phyloP scores from a whole-genome alignment of 495 filamentous ascomycete genomes.

The Tuber microsphaerosporum region DNA sequence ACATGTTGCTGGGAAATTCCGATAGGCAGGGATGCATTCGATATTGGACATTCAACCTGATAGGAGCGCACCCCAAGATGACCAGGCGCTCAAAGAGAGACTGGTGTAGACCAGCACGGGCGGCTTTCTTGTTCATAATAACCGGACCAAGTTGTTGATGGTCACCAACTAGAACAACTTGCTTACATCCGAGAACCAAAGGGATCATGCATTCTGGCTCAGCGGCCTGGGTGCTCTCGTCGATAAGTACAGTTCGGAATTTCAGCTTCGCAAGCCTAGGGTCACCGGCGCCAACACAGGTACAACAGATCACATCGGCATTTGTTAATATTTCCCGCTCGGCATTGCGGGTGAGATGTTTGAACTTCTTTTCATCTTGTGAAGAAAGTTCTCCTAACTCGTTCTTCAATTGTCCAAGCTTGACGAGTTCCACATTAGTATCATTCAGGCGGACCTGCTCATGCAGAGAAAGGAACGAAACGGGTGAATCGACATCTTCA shows the following conservation, averaged over 20 bases:
- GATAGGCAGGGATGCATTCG: conserved; percentile 99
- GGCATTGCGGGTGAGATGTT: conserved; percentile 83
- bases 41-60: conserved; percentile 94
- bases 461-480: conserved; percentile 88
- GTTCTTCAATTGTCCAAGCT: conserved; percentile 82
- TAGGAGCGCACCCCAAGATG: conserved; percentile 82
- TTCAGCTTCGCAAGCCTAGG: conserved; percentile 92
- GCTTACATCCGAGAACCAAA: conserved; percentile 93
- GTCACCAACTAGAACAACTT: conserved; percentile 94
- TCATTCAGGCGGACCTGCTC: conserved; percentile 97
- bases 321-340: conserved; percentile 94
- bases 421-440: conserved; percentile 84
- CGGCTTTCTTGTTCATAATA: conserved; percentile 99
- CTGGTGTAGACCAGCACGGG: conserved; percentile 94
- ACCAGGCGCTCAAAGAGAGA: conserved; percentile 96
- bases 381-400: conserved; percentile 88
- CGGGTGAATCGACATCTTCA: conserved; percentile 95
- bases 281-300: conserved; percentile 95
- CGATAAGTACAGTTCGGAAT: conserved; percentile 95
- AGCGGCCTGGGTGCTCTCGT: conserved; percentile 97
- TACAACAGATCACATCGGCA: conserved; percentile 98
- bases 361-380: conserved; percentile 97
- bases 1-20: conserved; percentile 99
- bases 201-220: conserved; percentile 99
- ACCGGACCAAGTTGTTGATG: conserved; percentile 97